phyloP scores from a whole-genome alignment of 371 early-diverging fungal genomes.

The Syncephalastrum contaminatum region DNA sequence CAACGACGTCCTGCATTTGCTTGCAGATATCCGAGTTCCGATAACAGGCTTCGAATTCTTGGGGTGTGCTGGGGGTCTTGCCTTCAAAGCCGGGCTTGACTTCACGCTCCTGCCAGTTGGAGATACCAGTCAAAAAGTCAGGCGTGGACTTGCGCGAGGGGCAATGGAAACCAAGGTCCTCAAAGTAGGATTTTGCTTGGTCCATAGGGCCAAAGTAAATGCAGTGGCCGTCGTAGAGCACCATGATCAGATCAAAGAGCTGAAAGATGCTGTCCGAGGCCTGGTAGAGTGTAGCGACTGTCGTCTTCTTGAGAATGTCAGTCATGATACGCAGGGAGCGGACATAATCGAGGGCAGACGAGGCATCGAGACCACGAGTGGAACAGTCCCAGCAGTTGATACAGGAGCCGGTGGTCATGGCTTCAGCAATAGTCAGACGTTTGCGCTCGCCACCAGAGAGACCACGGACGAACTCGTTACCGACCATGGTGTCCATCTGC shows the following conservation, averaged over 20 bases:
- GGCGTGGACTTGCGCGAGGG: conserved; percentile 72
- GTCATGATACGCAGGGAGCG: conserved; percentile 65
- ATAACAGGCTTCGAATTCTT: conserved; percentile 47
- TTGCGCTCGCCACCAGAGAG: conserved; percentile 86
- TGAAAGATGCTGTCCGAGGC: conserved; percentile 74
- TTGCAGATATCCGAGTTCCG: conserved; percentile 23
- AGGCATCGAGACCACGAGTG: conserved; percentile 86
- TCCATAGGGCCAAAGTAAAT: conserved; percentile 71
- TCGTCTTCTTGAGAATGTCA: conserved; percentile 58
- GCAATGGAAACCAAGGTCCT: conserved; percentile 61
- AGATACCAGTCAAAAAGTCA: conserved; percentile 74
- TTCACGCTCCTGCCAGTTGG: conserved; percentile 55
- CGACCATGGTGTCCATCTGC: conserved; percentile 76
- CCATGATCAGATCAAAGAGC: conserved; percentile 70
- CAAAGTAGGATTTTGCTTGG: conserved; percentile 64
- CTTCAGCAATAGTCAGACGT: conserved; percentile 81
- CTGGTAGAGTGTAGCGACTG: conserved; percentile 64
- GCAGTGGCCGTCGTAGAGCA: conserved; percentile 70
- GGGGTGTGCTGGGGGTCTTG: conserved; percentile 37
- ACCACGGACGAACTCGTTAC: conserved; percentile 80
- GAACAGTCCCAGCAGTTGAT: conserved; percentile 85
- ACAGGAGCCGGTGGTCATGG: conserved; percentile 74
- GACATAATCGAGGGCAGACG: conserved; percentile 78
- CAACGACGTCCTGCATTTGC: conserved; percentile 23
- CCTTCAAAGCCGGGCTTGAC: conserved; percentile 49